phyloP scores from a whole-genome alignment of 202 grass and related monocot genomes.

The Zoysia matrella region DNA sequence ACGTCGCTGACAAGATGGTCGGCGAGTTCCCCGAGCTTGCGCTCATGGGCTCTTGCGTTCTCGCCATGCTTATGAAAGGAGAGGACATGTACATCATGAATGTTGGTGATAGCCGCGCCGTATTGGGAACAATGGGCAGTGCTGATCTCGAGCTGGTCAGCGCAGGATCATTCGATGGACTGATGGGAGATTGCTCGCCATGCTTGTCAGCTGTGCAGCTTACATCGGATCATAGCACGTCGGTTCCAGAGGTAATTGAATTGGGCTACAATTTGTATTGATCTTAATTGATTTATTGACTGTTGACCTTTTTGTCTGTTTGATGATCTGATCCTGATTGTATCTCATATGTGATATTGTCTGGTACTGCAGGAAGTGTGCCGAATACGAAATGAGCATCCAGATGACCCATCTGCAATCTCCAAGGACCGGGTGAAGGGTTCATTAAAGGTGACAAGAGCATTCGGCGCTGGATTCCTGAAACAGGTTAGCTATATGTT shows the following conservation, averaged over 20 bases:
- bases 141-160: slow-evolving; percentile 65
- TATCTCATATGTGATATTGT: slow-evolving; percentile 4
- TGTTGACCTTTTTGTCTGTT: background rate
- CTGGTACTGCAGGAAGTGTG: slow-evolving; percentile 62
- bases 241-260: slow-evolving; percentile 55
- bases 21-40: slow-evolving; percentile 33
- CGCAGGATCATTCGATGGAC: slow-evolving; percentile 61
- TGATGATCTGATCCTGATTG: slow-evolving; percentile 2
- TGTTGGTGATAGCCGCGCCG: slow-evolving; percentile 83
- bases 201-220: slow-evolving; percentile 76
- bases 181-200: slow-evolving; percentile 52
- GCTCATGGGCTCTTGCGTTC: slow-evolving; percentile 96
- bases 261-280: background rate
- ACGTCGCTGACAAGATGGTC: too few species aligned
- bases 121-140: slow-evolving; percentile 60
- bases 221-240: slow-evolving; percentile 89
- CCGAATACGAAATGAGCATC: slow-evolving; percentile 88
- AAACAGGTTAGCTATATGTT: slow-evolving; percentile 71
- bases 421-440: slow-evolving; percentile 46
- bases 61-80: slow-evolving; percentile 93
- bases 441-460: slow-evolving; percentile 95
- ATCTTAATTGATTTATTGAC: slow-evolving; percentile 1
- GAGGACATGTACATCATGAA: slow-evolving; percentile 93
- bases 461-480: slow-evolving; percentile 93
- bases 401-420: slow-evolving; percentile 55